Base-by-base conservation (phyloP, 108 stramenopile genomes). In the Skeletonema grethae region DNA sequence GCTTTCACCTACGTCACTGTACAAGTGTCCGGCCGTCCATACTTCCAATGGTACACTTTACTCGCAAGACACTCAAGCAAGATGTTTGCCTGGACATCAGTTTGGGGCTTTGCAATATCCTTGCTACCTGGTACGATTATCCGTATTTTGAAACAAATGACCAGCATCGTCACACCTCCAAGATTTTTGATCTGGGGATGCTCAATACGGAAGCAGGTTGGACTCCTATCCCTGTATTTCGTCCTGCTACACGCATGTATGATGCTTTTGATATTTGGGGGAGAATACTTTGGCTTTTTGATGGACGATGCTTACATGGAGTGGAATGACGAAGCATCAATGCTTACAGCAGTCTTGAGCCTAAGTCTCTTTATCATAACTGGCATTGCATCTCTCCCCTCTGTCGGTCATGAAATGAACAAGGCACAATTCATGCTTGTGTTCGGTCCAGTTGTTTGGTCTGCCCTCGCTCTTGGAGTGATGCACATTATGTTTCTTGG, bases 401-500 rank as follows among this genome's bases (percentile, higher is more conserved):
- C 50, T n/a, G 75, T 76, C 7, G 62, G 29, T n/a, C 12, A 63
- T 15, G 69, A 69, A 6, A 76, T 76, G 75, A 70, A 63, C 57
- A 76, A 70, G 32, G 61, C 61, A 3, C 75, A 76, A 22, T 71
- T 32, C 3, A 16, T 3, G 24, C 46, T 70, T 10, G 62, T 76
- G 1, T 70, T 70, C 31, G 75, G 75, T 18, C 61, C 75, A 3
- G 61, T 76, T 20, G 75, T 70, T 5, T 76, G 75, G 75, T 43
- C 24, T 4, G 75, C 75, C 3, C 36, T 76, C 11, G 38, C 67
- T 4, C 38, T 74, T 13, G 73, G 73, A 12, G 10, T 61, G 12
- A 68, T 58, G 66, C 73, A 74, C 28, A 29, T 68, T 16, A 58
- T 74, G 57, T 68, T 74, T 25, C 55, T 74, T 13, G 73, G 73